Percentiles rank a stretch among this genome's conserved stretches.
phyloP scores from a whole-genome alignment of 441 rosid genomes.

The Theobroma grandiflorum region DNA sequence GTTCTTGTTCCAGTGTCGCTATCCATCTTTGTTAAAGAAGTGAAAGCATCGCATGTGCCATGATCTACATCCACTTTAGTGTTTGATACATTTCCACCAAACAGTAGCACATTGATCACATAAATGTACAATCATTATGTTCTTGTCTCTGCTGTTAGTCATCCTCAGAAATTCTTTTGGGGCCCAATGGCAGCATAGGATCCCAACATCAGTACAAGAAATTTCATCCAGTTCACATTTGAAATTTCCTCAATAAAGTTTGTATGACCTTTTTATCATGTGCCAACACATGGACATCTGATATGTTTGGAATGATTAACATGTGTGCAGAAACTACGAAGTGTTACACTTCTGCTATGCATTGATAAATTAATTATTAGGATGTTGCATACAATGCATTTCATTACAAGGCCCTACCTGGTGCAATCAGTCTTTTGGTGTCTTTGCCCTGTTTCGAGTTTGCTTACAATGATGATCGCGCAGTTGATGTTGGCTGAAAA shows the following conservation, averaged over 20 bases:
- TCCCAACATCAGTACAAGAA: not conserved
- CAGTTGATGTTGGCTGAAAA: not conserved
- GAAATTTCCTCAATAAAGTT: not conserved
- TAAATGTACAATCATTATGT: not conserved
- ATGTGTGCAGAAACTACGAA: not conserved
- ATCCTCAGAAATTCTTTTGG: not conserved
- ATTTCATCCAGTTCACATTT: not conserved
- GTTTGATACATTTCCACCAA: not conserved
- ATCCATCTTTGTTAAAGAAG: constrained; percentile 19
- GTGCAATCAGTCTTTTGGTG: not conserved
- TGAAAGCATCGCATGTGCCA: constrained; percentile 3
- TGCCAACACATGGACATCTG: not conserved
- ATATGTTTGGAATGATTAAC: not conserved
- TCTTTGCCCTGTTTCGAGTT: not conserved
- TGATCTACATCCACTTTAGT: constrained; percentile 2
- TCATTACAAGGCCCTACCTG: not conserved
- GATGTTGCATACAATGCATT: not conserved
- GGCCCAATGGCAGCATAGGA: constrained; percentile 2
- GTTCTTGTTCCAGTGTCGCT: not conserved
- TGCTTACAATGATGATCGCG: not conserved
- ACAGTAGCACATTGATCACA: not conserved
- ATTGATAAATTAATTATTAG: not conserved
- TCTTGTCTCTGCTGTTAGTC: not conserved
- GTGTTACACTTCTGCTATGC: not conserved
- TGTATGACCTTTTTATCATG: not conserved